Conservation (phyloP, 495 filamentous ascomycete genomes). For the Podospora appendiculata region DNA sequence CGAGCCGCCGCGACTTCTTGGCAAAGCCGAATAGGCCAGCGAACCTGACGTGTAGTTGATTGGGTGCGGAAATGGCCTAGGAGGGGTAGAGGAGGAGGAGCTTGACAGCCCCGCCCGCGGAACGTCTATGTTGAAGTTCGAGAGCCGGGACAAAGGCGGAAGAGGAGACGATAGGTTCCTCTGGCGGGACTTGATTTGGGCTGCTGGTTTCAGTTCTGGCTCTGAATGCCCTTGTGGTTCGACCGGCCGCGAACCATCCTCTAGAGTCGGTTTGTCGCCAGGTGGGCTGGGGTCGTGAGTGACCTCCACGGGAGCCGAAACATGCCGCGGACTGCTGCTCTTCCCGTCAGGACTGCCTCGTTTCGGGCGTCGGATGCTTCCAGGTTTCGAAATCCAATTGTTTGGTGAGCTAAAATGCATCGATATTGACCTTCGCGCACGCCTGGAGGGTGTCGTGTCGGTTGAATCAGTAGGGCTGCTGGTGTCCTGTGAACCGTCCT, state of each 20-base stretch:
- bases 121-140: slow-evolving; percentile 49
- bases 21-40: slow-evolving; percentile 13
- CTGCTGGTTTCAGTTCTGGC: slow-evolving; percentile 12
- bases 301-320: slow-evolving; percentile 31
- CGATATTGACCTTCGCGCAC: slow-evolving; percentile 40
- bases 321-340: slow-evolving; percentile 33
- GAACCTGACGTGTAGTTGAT: slow-evolving; percentile 21
- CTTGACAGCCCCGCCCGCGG: slow-evolving; percentile 33
- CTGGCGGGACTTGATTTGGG: slow-evolving; percentile 28
- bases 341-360: slow-evolving; percentile 28
- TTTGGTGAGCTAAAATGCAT: slow-evolving; percentile 45
- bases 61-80: slow-evolving; percentile 14
- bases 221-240: slow-evolving; percentile 10
- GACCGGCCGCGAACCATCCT: slow-evolving; percentile 16
- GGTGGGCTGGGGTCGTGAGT: slow-evolving; percentile 12
- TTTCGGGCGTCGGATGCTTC: slow-evolving; percentile 40
- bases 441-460: slow-evolving; percentile 28
- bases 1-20: slow-evolving; percentile 22
- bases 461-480: slow-evolving; percentile 12
- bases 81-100: slow-evolving; percentile 23
- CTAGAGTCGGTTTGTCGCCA: slow-evolving; percentile 12
- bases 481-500: slow-evolving; percentile 3
- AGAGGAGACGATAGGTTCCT: slow-evolving; percentile 48
- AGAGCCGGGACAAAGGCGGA: slow-evolving; percentile 47
- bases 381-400: slow-evolving; percentile 41